Percentiles rank a stretch among this genome's conserved stretches.
Conservation (phyloP, 495 filamentous ascomycete genomes). For the Penicillium soppii region DNA sequence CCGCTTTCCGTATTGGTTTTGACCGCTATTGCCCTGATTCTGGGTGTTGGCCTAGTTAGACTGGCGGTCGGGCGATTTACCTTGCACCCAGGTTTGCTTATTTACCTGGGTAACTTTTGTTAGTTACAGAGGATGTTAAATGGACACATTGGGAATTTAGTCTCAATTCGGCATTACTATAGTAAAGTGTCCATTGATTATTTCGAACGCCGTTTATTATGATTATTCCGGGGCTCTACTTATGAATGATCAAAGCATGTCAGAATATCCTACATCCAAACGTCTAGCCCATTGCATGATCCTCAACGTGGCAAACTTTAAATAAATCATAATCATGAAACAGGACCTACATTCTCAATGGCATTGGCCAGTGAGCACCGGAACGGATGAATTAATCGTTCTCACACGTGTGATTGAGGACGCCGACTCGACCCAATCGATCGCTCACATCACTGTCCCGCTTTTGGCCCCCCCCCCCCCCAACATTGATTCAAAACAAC, state of each 20-base stretch:
- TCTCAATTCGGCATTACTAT: neutral
- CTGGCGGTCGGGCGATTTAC: neutral
- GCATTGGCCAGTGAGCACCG: conserved; percentile 12
- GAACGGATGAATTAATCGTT: neutral
- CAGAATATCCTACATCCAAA: neutral
- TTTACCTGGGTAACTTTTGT: neutral
- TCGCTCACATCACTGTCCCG: neutral
- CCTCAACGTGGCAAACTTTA: conserved; percentile 1
- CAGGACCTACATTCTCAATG: neutral
- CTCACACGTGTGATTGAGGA: conserved; percentile 9
- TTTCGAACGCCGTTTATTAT: too few relatives aligned
- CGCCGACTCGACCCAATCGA: conserved; percentile 4
- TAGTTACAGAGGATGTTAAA: neutral
- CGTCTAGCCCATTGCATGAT: neutral
- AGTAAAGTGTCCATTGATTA: too few relatives aligned
- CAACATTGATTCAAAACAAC: neutral
- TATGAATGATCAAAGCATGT: neutral
- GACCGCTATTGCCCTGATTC: neutral
- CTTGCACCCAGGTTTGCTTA: neutral
- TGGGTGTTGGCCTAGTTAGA: neutral
- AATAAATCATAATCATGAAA: neutral
- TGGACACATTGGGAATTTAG: neutral
- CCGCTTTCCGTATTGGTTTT: neutral
- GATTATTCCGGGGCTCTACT: too few relatives aligned
- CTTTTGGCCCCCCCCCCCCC: conserved; percentile 7